These are phyloP conservation scores for Talaromyces wortmannii DNA, from an alignment of 495 filamentous ascomycete genomes.

Conservation along the genomic window DNA sequence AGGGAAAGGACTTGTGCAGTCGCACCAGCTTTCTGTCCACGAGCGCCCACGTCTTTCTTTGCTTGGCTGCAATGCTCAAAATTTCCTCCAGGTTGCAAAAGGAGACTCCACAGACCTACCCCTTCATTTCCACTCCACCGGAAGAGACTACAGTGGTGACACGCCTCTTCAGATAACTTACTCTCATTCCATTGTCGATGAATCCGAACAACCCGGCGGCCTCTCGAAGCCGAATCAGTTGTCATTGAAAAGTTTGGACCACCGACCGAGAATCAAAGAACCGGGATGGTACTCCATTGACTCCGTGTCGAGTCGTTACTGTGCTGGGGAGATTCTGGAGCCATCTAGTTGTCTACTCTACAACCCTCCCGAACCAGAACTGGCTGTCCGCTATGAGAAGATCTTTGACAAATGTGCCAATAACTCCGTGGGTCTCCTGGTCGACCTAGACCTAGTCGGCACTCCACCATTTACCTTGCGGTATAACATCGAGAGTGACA, in stretches of 20 bases:
- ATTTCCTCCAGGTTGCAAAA: constrained; percentile 74
- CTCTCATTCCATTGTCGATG: constrained; percentile 55
- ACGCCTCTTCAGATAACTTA: constrained; percentile 41
- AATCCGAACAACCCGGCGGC: constrained; percentile 52
- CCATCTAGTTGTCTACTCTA: constrained; percentile 84
- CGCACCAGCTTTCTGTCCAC: constrained; percentile 82
- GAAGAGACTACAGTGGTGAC: constrained; percentile 38
- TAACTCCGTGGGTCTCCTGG: constrained; percentile 80
- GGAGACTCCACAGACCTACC: constrained; percentile 65
- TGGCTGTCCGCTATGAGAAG: constrained; percentile 65
- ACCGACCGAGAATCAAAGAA: constrained; percentile 51
- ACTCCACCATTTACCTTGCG: constrained; percentile 79
- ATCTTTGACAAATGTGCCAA: constrained; percentile 92
- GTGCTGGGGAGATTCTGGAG: constrained; percentile 81
- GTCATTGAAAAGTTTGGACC: constrained; percentile 25
- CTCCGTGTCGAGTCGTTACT: constrained; percentile 70
- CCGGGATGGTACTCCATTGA: constrained; percentile 81
- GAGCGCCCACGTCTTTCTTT: constrained; percentile 73
- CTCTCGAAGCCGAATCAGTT: constrained; percentile 39
- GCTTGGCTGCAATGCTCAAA: constrained; percentile 64
- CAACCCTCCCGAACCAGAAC: constrained; percentile 81
- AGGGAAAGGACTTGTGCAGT: constrained; percentile 50
- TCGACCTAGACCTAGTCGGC: constrained; percentile 81
- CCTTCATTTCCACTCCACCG: constrained; percentile 58
- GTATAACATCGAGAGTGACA: constrained; percentile 61